Base-by-base conservation (phyloP, 2,329 filamentous ascomycete genomes). In the Diaporthe vexans region DNA sequence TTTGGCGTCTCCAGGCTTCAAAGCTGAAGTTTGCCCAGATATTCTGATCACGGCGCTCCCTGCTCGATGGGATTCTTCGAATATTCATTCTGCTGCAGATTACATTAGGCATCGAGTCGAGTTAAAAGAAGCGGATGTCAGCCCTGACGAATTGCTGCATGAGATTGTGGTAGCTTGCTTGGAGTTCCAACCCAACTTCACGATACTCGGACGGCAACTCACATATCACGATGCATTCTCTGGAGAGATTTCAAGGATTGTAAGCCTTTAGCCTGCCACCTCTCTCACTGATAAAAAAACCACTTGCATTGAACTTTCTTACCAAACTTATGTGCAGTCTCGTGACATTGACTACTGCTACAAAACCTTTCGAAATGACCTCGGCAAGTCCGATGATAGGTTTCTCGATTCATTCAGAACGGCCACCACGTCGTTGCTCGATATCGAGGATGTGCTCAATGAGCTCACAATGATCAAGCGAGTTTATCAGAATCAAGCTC, bases 211-310 rank as follows among this genome's bases (percentile, higher is more conserved):
- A 4, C 40, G 59, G 59, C 59, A 65, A 26, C 59, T 65, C 59
- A 65, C 59, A 33, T 65, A 48, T 33, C 59, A 65, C 10, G 59
- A 65, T 26, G 59, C 59, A 35, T 65, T 65, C 26, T 65, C 59
- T 1, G 59, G 59, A 15, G 59, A 65, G 43, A 65, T 65, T 10
- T 65, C 59, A n/a, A 65, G 59, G 6, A 51, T 65, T 33, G 40
- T 65, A 33, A 65, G 59, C 29, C 6, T 4, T 65, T 19, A 5
- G 1, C 26, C 29, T 29, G 5, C 29, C 29, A 29, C 5, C 29
- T 29, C 29, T 5, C 29, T 5, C 3, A 29, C 3, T 29, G 3
- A 5, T 29, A 3, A 29, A 29, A 29, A 29, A 5, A 3, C 29
- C 5, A 5, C 29, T 29, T 29, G 29, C 3, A 26, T 3, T 2